Base-by-base conservation (phyloP, 108 stramenopile genomes). In the Parmales sp. region DNA sequence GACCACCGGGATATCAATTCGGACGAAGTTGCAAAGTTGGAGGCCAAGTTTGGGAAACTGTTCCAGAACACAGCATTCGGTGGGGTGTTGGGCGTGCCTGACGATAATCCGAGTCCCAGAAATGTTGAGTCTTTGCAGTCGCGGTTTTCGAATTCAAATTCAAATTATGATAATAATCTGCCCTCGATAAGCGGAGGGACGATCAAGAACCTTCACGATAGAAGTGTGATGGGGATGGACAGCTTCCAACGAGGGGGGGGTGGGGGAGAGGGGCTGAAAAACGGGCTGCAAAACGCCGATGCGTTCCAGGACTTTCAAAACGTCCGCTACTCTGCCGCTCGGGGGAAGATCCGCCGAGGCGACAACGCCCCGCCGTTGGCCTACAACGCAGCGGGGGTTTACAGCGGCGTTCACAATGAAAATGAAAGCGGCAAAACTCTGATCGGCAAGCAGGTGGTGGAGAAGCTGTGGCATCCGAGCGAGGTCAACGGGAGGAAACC, bases 41-140 rank as follows among this genome's bases (percentile, higher is more conserved):
- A 60, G 20, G 20, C 29, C 0, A 28, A 34, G 29, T 60, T 60
- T 20, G 54, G 54, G 9, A 60, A 60, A 34, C 29, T 60, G 54
- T 60, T 60, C 54, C 54, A 60, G 54, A 34, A 34, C 54, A 60
- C 54, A 5, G 54, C 54, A 16, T 60, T 60, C 16, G 54, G 31
- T 11, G 20, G 20, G 16, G 20, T 60, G 31, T 6, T 60, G 26
- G 31, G 36, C 29, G 54, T 60, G 2, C 46, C 19, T 48, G 2
- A 23, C n/a, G n/a, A n/a, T n/a, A n/a, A n/a, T n/a, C n/a, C n/a
- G n/a, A n/a, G n/a, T n/a, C n/a, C n/a, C n/a, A n/a, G n/a, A n/a
- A n/a, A n/a, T n/a, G n/a, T n/a, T n/a, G n/a, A n/a, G n/a, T n/a
- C n/a, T n/a, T n/a, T n/a, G n/a, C n/a, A n/a, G n/a, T n/a, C n/a